A percentile compares a stretch with the other conserved stretches of the same genome.
Conservation (phyloP, 2,329 filamentous ascomycete species). For the Aschersonia sp. region DNA sequence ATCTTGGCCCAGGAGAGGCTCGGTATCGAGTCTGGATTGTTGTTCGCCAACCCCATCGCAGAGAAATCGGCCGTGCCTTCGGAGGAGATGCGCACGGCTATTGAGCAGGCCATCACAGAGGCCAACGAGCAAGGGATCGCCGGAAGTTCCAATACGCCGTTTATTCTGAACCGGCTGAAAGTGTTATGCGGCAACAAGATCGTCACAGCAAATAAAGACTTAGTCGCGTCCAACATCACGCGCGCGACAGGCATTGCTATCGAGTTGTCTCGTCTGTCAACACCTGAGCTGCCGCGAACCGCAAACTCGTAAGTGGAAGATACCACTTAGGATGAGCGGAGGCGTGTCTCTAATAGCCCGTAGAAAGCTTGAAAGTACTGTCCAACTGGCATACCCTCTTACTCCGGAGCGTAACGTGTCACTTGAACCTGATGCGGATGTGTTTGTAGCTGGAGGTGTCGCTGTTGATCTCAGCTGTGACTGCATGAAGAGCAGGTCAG, state of each 20-base stretch:
- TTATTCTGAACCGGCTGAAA: constrained; percentile 64
- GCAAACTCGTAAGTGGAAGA: constrained; percentile 21
- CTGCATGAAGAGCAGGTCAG: constrained; percentile 27
- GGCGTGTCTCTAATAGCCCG: constrained; percentile 20
- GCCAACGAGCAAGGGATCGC: constrained; percentile 49
- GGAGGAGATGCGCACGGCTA: constrained; percentile 53
- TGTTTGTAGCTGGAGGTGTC: constrained; percentile 84
- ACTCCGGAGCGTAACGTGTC: constrained; percentile 2
- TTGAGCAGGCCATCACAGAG: constrained; percentile 52
- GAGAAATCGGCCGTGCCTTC: constrained; percentile 54
- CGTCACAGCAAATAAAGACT: constrained; percentile 57
- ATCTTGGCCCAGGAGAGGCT: constrained; percentile 65
- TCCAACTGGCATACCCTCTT: background rate
- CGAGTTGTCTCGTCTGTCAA: constrained; percentile 32
- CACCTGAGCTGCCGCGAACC: constrained; percentile 12
- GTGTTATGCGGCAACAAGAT: constrained; percentile 60
- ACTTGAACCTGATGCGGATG: constrained; percentile 31
- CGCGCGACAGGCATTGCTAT: constrained; percentile 39
- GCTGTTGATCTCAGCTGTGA: constrained; percentile 83
- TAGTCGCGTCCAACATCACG: constrained; percentile 38
- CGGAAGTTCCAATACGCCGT: constrained; percentile 74
- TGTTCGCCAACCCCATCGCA: constrained; percentile 84
- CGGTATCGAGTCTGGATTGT: constrained; percentile 60
- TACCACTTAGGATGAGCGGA: background rate
- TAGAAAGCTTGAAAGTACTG: constrained; percentile 7